Evolutionary conservation across 768 basidiomycete genomes (phyloP).

Genomic region (Mycena haematopus): DNA sequence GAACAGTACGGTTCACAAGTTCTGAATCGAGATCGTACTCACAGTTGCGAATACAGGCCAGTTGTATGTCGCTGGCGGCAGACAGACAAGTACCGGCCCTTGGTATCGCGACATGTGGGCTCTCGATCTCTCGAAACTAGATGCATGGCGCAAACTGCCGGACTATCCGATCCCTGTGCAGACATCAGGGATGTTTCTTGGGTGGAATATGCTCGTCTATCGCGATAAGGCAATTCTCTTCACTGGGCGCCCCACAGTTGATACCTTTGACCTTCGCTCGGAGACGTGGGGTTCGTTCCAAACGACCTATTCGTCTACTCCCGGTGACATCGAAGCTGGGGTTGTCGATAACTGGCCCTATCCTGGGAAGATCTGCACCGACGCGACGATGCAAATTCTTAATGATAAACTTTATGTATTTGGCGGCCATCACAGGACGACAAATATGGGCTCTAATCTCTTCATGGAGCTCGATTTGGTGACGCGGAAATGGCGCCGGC

Average conservation of each 20-base stretch:
- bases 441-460: slow-evolving; percentile 43
- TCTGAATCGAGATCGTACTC: neutral
- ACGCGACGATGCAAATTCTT: slow-evolving; percentile 35
- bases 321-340: slow-evolving; percentile 1
- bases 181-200: slow-evolving; percentile 30
- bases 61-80: slow-evolving; percentile 40
- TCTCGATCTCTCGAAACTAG: slow-evolving; percentile 35
- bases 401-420: slow-evolving; percentile 47
- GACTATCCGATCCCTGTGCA: slow-evolving; percentile 33
- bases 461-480: slow-evolving; percentile 40
- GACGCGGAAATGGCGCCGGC: slow-evolving; percentile 36
- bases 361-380: slow-evolving; percentile 17
- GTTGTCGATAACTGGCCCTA: slow-evolving; percentile 34
- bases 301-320: slow-evolving; percentile 34
- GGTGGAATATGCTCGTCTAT: slow-evolving; percentile 34
- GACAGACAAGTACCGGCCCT: slow-evolving; percentile 32
- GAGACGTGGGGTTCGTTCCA: slow-evolving; percentile 41
- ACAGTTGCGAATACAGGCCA: slow-evolving; percentile 25
- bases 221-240: slow-evolving; percentile 45
- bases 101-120: slow-evolving; percentile 38
- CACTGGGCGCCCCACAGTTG: slow-evolving; percentile 38
- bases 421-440: slow-evolving; percentile 39
- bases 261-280: slow-evolving; percentile 44
- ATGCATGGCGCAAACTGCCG: slow-evolving; percentile 36
- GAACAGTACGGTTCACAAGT: slow-evolving; percentile 31